phyloP scores from a whole-genome alignment of 305 asterid genomes.

The Euphrasia arctica region DNA sequence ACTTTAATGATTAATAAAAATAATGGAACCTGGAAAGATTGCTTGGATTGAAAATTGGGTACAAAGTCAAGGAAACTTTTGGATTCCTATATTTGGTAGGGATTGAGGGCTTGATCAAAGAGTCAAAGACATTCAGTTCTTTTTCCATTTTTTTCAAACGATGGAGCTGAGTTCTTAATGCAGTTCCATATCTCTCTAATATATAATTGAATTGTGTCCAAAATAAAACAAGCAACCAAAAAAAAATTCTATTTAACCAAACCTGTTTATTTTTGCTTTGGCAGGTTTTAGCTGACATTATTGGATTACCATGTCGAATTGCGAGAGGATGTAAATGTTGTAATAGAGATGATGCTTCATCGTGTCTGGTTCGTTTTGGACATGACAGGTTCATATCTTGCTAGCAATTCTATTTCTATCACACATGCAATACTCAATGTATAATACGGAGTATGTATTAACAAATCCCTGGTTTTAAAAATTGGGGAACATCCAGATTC shows the following conservation, averaged over 20 bases:
- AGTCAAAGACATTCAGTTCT: constrained; percentile 1
- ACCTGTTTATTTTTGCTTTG: constrained; percentile 24
- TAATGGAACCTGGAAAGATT: background rate
- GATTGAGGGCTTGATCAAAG: constrained; percentile 14
- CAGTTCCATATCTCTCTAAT: constrained; percentile 2
- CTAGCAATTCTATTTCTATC: constrained; percentile 17
- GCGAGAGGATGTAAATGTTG: constrained; percentile 96
- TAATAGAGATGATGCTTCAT: constrained; percentile 82
- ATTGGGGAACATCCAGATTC: constrained; percentile 18
- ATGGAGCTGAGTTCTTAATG: background rate
- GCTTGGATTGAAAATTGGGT: background rate
- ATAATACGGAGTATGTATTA: background rate
- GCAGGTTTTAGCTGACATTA: constrained; percentile 86
- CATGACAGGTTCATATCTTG: constrained; percentile 64
- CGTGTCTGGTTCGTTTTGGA: constrained; percentile 94
- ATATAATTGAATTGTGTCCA: background rate
- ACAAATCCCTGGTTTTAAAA: constrained; percentile 9
- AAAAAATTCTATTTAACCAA: no score
- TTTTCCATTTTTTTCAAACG: background rate
- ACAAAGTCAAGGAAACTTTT: constrained; percentile 10
- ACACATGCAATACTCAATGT: constrained; percentile 13
- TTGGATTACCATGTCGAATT: constrained; percentile 95
- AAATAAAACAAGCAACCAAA: background rate
- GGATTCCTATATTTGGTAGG: constrained; percentile 5
- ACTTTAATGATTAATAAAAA: background rate